Percentiles rank a stretch among this genome's conserved stretches.
phyloP scores from a whole-genome alignment of 73 alveolate species.

The Halteria grandinella region DNA sequence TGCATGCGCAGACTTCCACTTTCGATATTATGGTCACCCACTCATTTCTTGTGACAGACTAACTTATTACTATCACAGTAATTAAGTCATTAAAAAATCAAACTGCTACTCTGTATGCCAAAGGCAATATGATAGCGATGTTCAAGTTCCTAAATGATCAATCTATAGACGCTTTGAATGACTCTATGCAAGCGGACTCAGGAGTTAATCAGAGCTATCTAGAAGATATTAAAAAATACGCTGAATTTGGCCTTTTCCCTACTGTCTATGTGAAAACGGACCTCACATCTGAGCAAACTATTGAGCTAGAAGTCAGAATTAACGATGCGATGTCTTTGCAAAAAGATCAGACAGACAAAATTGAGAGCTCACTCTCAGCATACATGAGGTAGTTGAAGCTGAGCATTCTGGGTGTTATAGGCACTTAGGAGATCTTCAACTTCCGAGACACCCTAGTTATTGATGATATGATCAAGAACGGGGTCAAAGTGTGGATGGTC shows the following conservation, averaged over 20 bases:
- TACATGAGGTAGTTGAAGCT: conserved; percentile 16
- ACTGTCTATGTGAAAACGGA: conserved; percentile 35
- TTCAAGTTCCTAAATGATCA: too few species aligned
- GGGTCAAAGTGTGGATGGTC: conserved; percentile 65
- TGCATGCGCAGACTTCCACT: too few species aligned
- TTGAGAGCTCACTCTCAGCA: conserved; percentile 19
- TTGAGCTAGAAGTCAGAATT: conserved; percentile 8
- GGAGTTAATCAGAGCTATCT: conserved; percentile 8
- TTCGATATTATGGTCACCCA: too few species aligned
- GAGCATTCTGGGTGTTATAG: conserved; percentile 43
- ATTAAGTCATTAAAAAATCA: too few species aligned
- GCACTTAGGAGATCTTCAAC: conserved; percentile 45
- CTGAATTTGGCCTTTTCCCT: conserved; percentile 8
- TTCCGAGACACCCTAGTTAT: conserved; percentile 33
- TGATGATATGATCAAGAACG: conserved; percentile 50
- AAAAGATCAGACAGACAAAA: conserved; percentile 21
- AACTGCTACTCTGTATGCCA: too few species aligned
- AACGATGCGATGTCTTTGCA: conserved; percentile 38
- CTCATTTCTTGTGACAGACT: too few species aligned
- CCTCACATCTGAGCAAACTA: conserved; percentile 34
- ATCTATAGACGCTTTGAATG: conserved; percentile 40
- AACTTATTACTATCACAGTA: too few species aligned
- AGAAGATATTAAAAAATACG: conserved; percentile 26
- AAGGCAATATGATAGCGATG: too few species aligned
- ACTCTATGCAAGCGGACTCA: conserved; percentile 9